A percentile compares a stretch with the other conserved stretches of the same genome.
Evolutionary conservation across 805 yeast species (phyloP).

Genomic region (Cyberlindnera samutprakarnensis): DNA sequence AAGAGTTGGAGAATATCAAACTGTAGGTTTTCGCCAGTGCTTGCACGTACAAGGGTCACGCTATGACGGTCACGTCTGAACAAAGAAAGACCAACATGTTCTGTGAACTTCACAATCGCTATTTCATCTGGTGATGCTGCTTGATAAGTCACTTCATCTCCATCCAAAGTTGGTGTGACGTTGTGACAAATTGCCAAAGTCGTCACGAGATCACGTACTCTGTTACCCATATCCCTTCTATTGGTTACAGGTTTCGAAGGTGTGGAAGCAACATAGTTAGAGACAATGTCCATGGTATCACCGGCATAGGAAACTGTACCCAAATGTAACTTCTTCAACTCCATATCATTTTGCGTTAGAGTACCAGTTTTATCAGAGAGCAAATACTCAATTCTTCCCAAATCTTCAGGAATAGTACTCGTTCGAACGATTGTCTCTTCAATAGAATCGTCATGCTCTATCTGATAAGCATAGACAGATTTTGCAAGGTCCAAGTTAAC

Average conservation of each 20-base stretch:
- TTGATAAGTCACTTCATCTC: conserved; percentile 73
- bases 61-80: conserved; percentile 75
- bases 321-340: conserved; percentile 82
- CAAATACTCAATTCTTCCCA: conserved; percentile 91
- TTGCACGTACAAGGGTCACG: conserved; percentile 58
- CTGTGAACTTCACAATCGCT: conserved; percentile 92
- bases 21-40: conserved; percentile 40
- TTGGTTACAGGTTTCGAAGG: conserved; percentile 22
- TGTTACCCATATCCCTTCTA: conserved; percentile 63
- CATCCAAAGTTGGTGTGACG: conserved; percentile 88
- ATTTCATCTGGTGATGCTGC: conserved; percentile 99
- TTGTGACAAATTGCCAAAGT: conserved; percentile 94
- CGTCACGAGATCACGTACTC: conserved; percentile 73
- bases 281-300: conserved; percentile 86
- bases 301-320: conserved; percentile 91
- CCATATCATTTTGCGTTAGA: conserved; percentile 97
- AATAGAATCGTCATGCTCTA: conserved; percentile 77
- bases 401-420: conserved; percentile 95
- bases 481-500: conserved; percentile 94
- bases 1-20: conserved; percentile 75
- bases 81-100: conserved; percentile 73
- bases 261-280: conserved; percentile 46
- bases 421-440: conserved; percentile 91
- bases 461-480: conserved; percentile 91
- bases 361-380: conserved; percentile 96